Percentiles rank a stretch among this genome's conserved stretches.
These are phyloP conservation scores for Starmerella vaccinii DNA, from an alignment of 805 yeast species.

Conservation along the genomic window DNA sequence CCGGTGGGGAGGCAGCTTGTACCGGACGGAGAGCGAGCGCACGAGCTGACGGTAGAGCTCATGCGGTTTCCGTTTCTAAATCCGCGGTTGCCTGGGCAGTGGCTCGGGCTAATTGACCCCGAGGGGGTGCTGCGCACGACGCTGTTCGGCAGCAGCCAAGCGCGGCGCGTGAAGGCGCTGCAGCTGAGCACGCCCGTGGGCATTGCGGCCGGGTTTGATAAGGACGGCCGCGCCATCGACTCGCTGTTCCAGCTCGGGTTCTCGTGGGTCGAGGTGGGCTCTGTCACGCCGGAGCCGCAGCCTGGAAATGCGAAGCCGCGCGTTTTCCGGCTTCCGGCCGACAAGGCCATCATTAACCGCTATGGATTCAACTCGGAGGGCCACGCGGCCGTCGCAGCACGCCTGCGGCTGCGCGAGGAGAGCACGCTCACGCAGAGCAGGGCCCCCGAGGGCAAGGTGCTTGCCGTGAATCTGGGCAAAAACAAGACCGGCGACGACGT, in stretches of 20 bases:
- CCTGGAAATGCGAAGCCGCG: slow-evolving; percentile 93
- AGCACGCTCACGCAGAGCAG: slow-evolving; percentile 22
- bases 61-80: slow-evolving; percentile 41
- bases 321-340: slow-evolving; percentile 73
- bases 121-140: slow-evolving; percentile 25
- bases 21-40: slow-evolving; percentile 75
- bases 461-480: slow-evolving; percentile 83
- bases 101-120: slow-evolving; percentile 29
- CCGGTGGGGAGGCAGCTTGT: slow-evolving; percentile 61
- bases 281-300: slow-evolving; percentile 85
- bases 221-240: slow-evolving; percentile 86
- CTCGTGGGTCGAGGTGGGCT: slow-evolving; percentile 84
- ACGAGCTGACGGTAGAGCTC: slow-evolving; percentile 57
- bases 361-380: slow-evolving; percentile 93
- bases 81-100: slow-evolving; percentile 25
- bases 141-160: slow-evolving; percentile 21
- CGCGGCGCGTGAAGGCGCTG: slow-evolving; percentile 27
- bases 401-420: slow-evolving; percentile 55
- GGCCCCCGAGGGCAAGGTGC: slow-evolving; percentile 31
- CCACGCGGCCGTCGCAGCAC: slow-evolving; percentile 59
- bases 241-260: slow-evolving; percentile 68
- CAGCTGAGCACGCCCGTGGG: slow-evolving; percentile 70
- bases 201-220: slow-evolving; percentile 92
- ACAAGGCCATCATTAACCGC: slow-evolving; percentile 85
- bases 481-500: slow-evolving; percentile 88